A percentile compares a stretch with the other conserved stretches of the same genome.
These are phyloP conservation scores for Pichia sp. DNA, from an alignment of 1,139 yeast species.

Conservation along the genomic window DNA sequence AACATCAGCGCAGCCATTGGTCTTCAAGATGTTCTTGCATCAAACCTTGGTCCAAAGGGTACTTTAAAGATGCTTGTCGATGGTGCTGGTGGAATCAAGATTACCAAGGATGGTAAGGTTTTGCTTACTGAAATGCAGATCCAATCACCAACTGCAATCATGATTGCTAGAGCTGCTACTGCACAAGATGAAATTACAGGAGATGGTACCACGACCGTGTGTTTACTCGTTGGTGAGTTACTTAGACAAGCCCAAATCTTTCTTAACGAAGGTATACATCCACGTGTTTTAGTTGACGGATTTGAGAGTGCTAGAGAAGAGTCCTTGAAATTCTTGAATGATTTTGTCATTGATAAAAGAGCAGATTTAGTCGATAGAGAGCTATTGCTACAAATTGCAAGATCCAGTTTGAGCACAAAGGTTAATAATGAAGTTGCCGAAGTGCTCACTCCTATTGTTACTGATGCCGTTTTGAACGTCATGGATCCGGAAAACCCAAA, in stretches of 20 bases:
- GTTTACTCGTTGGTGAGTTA: conserved; percentile 88
- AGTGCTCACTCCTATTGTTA: conserved; percentile 84
- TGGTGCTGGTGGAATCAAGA: conserved; percentile 91
- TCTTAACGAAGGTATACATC: conserved; percentile 92
- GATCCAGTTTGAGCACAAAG: conserved; percentile 83
- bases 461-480: conserved; percentile 90
- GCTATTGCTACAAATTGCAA: conserved; percentile 82
- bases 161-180: conserved; percentile 98
- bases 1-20: conserved; percentile 97
- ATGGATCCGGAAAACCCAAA: conserved; percentile 40
- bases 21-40: conserved; percentile 80
- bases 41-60: conserved; percentile 96
- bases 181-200: conserved; percentile 99
- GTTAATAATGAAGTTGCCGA: conserved; percentile 70
- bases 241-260: conserved; percentile 92
- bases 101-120: conserved; percentile 97
- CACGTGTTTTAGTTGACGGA: conserved; percentile 90
- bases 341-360: conserved; percentile 37
- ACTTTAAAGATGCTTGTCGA: conserved; percentile 94
- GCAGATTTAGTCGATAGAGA: conserved; percentile 60
- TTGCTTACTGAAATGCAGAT: conserved; percentile 94
- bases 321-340: conserved; percentile 60
- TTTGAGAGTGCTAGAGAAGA: conserved; percentile 84
- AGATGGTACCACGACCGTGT: conserved; percentile 98
- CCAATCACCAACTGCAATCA: conserved; percentile 98